These are phyloP conservation scores for Dryas alaskensis DNA, from an alignment of 306 rosid species.

Conservation along the genomic window DNA sequence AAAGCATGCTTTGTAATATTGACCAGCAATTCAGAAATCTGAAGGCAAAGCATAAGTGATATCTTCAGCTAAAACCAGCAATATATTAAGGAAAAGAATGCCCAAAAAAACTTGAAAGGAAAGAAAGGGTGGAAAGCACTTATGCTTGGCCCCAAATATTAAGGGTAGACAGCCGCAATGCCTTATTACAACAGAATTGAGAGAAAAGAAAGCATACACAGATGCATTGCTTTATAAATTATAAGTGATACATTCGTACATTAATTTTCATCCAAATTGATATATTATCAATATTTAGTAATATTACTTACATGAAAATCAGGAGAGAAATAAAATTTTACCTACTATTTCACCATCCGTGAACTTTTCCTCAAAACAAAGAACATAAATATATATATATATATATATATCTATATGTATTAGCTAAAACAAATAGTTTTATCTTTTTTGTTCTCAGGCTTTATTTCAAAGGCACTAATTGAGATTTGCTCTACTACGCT, in stretches of 20 bases:
- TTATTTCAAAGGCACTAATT: not conserved
- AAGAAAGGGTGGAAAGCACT: not conserved
- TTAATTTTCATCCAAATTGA: not conserved
- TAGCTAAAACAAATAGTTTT: not conserved
- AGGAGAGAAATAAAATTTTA: not conserved
- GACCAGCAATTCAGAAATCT: conserved; percentile 46
- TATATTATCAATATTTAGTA: not conserved
- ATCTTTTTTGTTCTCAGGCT: not conserved
- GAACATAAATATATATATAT: too few relatives aligned
- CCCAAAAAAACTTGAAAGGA: not conserved
- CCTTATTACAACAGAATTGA: not conserved
- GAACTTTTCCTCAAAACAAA: not conserved
- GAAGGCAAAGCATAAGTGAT: conserved; percentile 1
- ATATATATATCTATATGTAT: too few relatives aligned
- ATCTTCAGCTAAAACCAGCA: not conserved
- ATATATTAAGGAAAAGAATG: not conserved
- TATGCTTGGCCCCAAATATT: not conserved
- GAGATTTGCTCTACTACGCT: too few relatives aligned
- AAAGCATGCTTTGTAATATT: conserved; percentile 44
- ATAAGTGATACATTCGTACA: not conserved
- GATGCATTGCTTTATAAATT: not conserved
- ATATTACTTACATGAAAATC: too few relatives aligned
- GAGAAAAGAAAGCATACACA: not conserved
- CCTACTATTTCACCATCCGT: not conserved
- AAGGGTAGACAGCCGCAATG: not conserved